Base-by-base conservation (phyloP, 2,329 filamentous ascomycete genomes). In the Aspergillus felis region DNA sequence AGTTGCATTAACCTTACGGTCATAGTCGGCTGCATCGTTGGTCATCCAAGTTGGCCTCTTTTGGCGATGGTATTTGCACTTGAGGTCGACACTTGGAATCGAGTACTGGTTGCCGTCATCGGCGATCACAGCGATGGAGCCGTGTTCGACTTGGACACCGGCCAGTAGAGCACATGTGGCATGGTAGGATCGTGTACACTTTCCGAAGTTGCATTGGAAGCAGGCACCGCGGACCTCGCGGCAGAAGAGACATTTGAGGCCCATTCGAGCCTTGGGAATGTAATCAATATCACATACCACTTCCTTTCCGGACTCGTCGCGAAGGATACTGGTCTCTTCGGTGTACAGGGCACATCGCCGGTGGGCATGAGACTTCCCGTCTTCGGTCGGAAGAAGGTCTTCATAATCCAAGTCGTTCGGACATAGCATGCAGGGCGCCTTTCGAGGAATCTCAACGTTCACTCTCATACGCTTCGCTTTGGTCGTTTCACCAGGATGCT, bases 151-250 rank as follows among this genome's bases (percentile, higher is more conserved):
- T 70, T 96, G 90, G 1, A 97, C 92, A 56, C 94, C 94, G 38
- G 92, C 93, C 24, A 93, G 87, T 7, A 92, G 88, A 2, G 94
- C 94, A 71, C 94, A 99, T 1, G 92, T 97, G 17, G 93, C 90
- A 72, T 99, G 94, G 75, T 97, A 99, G 8, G 93, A 89, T 62
- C 94, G 83, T 3, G 91, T 89, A 68, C 94, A 99, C 73, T 96
- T 97, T 79, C 92, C 93, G 65, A 91, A 88, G 1, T 91, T 95
- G 75, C 94, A 99, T 74, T 97, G 93, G 77, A 99, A 95, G 76
- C 93, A 97, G 17, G 91, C 91, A n/a, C 94, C 94, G 57, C 89
- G 90, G 74, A 94, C 95, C 32, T 92, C 95, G 35, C 92, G 90
- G 71, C 94, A 99, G 76, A 91, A 96, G 60, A 96, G 86, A 74